Base-by-base conservation (phyloP, 345 rosid genomes). In the Aurinia saxatilis region DNA sequence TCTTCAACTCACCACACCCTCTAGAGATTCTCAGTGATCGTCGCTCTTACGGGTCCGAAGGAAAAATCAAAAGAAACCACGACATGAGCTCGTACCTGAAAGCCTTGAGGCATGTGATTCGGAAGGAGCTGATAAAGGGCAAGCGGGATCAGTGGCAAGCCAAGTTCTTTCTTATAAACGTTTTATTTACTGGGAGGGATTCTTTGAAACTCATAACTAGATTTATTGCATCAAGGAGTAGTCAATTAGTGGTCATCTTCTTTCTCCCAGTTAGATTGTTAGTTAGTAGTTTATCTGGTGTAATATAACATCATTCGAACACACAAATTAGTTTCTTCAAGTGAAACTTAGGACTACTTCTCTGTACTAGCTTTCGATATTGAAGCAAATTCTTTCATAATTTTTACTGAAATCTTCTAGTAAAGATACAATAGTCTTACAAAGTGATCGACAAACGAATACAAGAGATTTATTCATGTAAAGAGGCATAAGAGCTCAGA, bases 1-100 rank as follows among this genome's bases (percentile, higher is more conserved):
- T 90, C 81, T 74, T 95, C 35, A 90, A 90, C 70, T 84, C 99
- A 8, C 99, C 99, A n/a, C 99, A 95, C 60, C 99, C 99, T 2
- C 79, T 90, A 6, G 99, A 95, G 81, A 90, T 90, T 74, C 80
- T 95, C 27, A 83, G 95, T 11, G 97, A 95, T 44, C 81, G 88
- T 23, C 41, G 77, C 11, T 89, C 99, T 15, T 95, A 95, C 50
- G 99, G 97, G 38, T 78, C 95, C 0, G 91, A 79, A 63, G 99
- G 97, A 47, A 75, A 82, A 72, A 87, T 95, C 65, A 82, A 80
- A 41, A 83, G 96, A 77, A 86, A 95, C 68, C 99, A 95, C 18
- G 96, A 95, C 79, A 81, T 95, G 87, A 83, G 76, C 58, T 88
- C 97, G 10, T 95, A 95, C 73, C 67, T 90, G 33, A 82, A 54